Evolutionary conservation across 768 basidiomycete species (phyloP), one percentile per base, ranked within the genome.

Genomic region (Panaeolus papilionaceus): DNA sequence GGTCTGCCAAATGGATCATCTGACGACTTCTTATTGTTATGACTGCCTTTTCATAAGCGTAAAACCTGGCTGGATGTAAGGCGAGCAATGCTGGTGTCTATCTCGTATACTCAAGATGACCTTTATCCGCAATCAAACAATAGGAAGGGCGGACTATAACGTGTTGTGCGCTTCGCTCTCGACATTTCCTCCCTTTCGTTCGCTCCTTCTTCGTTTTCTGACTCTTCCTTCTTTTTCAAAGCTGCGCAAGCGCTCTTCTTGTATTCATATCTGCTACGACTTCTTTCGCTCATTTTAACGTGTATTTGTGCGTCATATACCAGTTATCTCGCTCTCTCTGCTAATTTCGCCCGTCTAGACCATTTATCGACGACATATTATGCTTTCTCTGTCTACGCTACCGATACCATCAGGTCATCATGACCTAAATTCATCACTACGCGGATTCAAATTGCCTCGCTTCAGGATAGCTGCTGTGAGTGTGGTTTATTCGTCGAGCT

Each of bases 391-490:
- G 33, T 58, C 54, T 16, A 58, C 54, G 2, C 54, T 58, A 16
- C 54, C 54, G 33, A n/a, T 58, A 58, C 54, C 54, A 11, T 37
- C 54, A 33, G 54, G 26, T 12, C 54, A 58, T 58, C 26, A 58
- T 23, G 54, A 58, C 28, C 16, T 58, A n/a, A 58, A 28, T n/a
- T 49, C 64, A 4, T 51, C 64, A 47, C 10, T 64, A 47, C 42
- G 64, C 23, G 40, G 45, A 51, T 64, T 64, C n/a, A 51, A 64
- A 28, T 28, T 64, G n/a, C 44, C 64, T 38, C 45, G 64, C n/a
- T 64, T 64, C 26, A 45, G 38, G n/a, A n/a, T 38, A 14, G 26
- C 44, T 4, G 64, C 64, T 38, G 64, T 64, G 18, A 64, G 64
- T 38, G 3, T 39, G 33, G 16, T 18, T 20, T 33, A 2, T 10